Evolutionary conservation across 1,284 basidiomycete genomes (phyloP), one percentile per base, ranked within the genome.

Genomic region (Irpex rosettiformis): DNA sequence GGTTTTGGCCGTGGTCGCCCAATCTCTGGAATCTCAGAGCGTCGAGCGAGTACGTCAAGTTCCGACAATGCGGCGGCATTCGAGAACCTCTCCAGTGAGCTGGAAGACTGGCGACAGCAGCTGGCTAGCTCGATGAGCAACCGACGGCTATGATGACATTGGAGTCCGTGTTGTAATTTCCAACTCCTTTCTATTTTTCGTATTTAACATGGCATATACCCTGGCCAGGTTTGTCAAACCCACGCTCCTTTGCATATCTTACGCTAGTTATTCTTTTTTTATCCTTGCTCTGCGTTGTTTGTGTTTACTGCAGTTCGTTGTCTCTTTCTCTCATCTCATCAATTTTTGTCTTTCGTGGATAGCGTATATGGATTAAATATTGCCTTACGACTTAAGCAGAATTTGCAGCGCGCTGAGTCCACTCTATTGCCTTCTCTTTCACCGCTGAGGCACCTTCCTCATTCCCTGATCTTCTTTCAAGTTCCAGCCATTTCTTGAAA

Each of bases 401-500:
- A 29, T 60, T 64, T 33, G 73, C 72, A 56, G 78, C 78, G 67
- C 73, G 79, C 69, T 84, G 87, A 64, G 89, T 91, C 94, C 94
- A 98, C 72, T 91, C 91, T 58, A 93, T 78, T 4, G 96, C 97
- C 70, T 89, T 91, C 62, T 85, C 79, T 77, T 98, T 95, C 40
- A 98, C 97, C 40, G 73, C 71, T 28, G 85, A 82, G 53, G 88
- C 88, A 24, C 96, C 95, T 52, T 88, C 85, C 59, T 90, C 90
- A 67, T 97, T 93, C 1, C 97, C 97, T 57, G 95, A 76, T 63
- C 86, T 82, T 66, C 86, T 85, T 74, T 99, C 97, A 49, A 98
- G 76, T 59, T 88, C 88, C 42, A 99, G 79, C 94, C 96, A 98
- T 74, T 98, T 98, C 75, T 99, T 99, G 83, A 98, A 97, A 72